Evolutionary conservation across 371 early-diverging fungal genomes (phyloP).

Genomic region (Actinomucor elegans): DNA sequence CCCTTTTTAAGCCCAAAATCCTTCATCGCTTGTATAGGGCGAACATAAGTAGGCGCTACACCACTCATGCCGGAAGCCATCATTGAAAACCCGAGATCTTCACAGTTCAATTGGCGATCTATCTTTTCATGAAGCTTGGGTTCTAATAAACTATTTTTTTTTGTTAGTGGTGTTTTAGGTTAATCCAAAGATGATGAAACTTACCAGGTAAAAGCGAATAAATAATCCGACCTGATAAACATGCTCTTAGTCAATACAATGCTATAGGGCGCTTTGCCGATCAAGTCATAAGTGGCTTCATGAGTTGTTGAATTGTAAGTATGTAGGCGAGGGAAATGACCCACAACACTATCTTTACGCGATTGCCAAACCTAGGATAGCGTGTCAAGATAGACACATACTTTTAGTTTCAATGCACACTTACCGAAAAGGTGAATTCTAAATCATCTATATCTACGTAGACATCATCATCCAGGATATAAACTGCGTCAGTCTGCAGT

Average conservation of each 20-base stretch:
- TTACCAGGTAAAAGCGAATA: conserved; percentile 49
- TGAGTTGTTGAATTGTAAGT: conserved; percentile 21
- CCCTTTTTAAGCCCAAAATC: conserved; percentile 40
- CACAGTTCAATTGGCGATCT: conserved; percentile 42
- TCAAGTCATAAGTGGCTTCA: conserved; percentile 22
- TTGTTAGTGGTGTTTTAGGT: too few species aligned
- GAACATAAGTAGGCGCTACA: conserved; percentile 25
- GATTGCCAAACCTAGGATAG: conserved; percentile 29
- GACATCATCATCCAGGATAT: conserved; percentile 49
- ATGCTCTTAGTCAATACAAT: conserved; percentile 51
- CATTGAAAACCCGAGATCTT: conserved; percentile 49
- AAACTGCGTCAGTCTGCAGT: conserved; percentile 37
- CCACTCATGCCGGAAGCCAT: conserved; percentile 40
- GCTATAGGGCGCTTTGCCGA: conserved; percentile 25
- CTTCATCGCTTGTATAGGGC: conserved; percentile 14
- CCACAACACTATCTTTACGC: conserved; percentile 35
- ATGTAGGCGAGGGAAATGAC: conserved; percentile 48
- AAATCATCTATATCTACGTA: conserved; percentile 33
- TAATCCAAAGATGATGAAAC: too few species aligned
- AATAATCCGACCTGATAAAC: conserved; percentile 46
- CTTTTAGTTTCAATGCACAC: neutral
- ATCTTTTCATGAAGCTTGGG: conserved; percentile 32
- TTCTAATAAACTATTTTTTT: conserved; percentile 34
- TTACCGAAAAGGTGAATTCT: conserved; percentile 36
- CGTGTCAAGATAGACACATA: neutral